Evolutionary conservation across 176 grass and related monocot genomes (phyloP).

Genomic region (Carex littledalei): DNA sequence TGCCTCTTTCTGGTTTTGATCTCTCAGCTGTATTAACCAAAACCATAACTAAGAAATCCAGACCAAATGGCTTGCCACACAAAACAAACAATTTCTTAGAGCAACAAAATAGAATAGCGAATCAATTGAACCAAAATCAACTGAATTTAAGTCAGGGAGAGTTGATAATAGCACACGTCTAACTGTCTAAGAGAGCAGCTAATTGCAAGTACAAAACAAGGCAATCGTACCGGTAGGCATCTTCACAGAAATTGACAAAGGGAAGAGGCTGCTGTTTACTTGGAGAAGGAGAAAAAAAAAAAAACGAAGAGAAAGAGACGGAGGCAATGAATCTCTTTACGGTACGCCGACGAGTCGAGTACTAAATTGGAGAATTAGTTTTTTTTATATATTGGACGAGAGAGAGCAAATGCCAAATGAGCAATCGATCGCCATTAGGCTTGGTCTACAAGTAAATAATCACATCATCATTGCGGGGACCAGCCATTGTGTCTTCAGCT

Average conservation of each 20-base stretch:
- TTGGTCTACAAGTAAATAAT: neutral
- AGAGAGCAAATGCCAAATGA: too few species aligned
- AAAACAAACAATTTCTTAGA: neutral
- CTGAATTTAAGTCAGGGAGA: neutral
- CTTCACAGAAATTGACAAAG: constrained; percentile 23
- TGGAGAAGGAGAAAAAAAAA: constrained; percentile 52
- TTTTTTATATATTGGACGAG: neutral
- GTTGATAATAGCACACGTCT: neutral
- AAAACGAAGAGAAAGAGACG: neutral
- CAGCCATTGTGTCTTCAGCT: neutral
- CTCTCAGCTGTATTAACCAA: neutral
- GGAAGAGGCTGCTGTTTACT: constrained; percentile 37
- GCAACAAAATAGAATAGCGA: neutral
- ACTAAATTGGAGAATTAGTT: neutral
- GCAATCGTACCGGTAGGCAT: constrained; percentile 59
- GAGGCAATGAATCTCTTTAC: neutral
- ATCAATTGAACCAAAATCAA: neutral
- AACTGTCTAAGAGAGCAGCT: neutral
- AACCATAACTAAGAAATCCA: constrained; percentile 5
- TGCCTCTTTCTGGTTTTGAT: neutral
- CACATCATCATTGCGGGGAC: neutral
- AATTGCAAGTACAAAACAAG: neutral
- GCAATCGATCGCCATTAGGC: neutral
- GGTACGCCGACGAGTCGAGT: neutral
- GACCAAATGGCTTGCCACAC: neutral